phyloP scores from a whole-genome alignment of 306 rosid species.

The Mimosa bimucronata region DNA sequence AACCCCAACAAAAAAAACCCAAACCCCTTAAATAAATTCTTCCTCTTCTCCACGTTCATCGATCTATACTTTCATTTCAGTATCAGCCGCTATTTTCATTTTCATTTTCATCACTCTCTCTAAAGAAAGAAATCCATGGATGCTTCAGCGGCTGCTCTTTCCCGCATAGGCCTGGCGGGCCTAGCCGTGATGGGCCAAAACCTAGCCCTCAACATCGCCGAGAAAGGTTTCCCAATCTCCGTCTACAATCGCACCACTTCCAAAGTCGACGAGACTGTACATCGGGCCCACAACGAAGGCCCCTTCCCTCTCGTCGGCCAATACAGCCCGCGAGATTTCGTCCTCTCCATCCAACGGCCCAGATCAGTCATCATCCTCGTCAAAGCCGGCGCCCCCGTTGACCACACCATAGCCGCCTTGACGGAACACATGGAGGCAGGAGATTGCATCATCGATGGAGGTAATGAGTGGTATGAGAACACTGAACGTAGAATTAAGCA shows the following conservation, averaged over 20 bases:
- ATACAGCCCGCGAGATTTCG: slow-evolving; percentile 77
- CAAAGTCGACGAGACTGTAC: slow-evolving; percentile 87
- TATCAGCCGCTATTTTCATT: too few species aligned
- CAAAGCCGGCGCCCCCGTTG: slow-evolving; percentile 92
- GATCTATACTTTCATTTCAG: too few species aligned
- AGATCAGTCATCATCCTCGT: slow-evolving; percentile 92
- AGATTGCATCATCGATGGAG: slow-evolving; percentile 85
- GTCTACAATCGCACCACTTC: slow-evolving; percentile 90
- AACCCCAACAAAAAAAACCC: neutral
- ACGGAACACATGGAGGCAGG: slow-evolving; percentile 82
- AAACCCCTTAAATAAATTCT: too few species aligned
- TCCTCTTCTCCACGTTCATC: too few species aligned
- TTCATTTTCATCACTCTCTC: neutral
- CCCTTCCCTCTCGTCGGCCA: slow-evolving; percentile 71
- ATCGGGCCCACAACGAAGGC: slow-evolving; percentile 76
- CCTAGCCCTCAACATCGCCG: slow-evolving; percentile 94
- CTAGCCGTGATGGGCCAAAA: slow-evolving; percentile 99
- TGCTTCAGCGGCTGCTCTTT: slow-evolving; percentile 63
- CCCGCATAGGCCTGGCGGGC: slow-evolving; percentile 92
- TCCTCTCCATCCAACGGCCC: slow-evolving; percentile 82
- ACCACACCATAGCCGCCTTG: slow-evolving; percentile 82
- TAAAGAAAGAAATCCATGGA: slow-evolving; percentile 65
- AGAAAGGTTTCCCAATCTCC: slow-evolving; percentile 94
- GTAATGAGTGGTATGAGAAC: slow-evolving; percentile 93
- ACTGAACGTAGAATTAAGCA: slow-evolving; percentile 74